Evolutionary conservation across 768 basidiomycete genomes (phyloP), one percentile per base, ranked within the genome.

Genomic region (Galerina sulciceps): DNA sequence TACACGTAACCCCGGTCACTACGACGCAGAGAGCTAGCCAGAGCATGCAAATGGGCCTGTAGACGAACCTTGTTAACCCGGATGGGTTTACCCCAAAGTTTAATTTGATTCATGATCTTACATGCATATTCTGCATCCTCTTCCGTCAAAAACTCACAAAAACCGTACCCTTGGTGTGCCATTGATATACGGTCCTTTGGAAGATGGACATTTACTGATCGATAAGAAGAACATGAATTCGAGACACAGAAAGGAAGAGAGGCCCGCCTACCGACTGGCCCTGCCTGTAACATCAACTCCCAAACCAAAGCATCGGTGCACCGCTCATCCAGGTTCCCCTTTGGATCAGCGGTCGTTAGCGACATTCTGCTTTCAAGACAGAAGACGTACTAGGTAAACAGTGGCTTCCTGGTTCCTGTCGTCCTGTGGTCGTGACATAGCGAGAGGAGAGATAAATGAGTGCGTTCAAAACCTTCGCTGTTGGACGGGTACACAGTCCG

Each of bases 91-190:
- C 97, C 97, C 86, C 92, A 99, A 53, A 99, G 75, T 76, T 99
- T 99, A 72, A 99, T 99, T 82, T 98, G 96, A 73, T 99, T 99
- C 96, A 99, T 98, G 67, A 99, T 98, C 83, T 98, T 97, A 84
- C 96, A 98, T 57, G 95, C 96, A 75, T 99, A 99, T 76, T 99
- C 97, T 61, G 97, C 95, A 77, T 99, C 97, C 74, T 97, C 96
- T 79, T 99, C 96, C 38, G 95, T 95, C 75, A 96, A 79, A 75
- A 99, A 99, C 81, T 99, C 97, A 84, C 96, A 98, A 79, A 99
- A 99, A 40, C 97, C 97, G 76, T 98, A 99, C 46, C 97, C 97
- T 77, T 99, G 97, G 72, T 99, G 97, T 1, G 93, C 84, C 93
- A 96, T 96, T 11, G 95, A 97, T 56, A 99, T 93, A 65, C 97